A percentile compares a stretch with the other conserved stretches of the same genome.
These are phyloP conservation scores for Talaromyces sp. DNA, from an alignment of 2,329 filamentous ascomycete genomes.

Conservation along the genomic window DNA sequence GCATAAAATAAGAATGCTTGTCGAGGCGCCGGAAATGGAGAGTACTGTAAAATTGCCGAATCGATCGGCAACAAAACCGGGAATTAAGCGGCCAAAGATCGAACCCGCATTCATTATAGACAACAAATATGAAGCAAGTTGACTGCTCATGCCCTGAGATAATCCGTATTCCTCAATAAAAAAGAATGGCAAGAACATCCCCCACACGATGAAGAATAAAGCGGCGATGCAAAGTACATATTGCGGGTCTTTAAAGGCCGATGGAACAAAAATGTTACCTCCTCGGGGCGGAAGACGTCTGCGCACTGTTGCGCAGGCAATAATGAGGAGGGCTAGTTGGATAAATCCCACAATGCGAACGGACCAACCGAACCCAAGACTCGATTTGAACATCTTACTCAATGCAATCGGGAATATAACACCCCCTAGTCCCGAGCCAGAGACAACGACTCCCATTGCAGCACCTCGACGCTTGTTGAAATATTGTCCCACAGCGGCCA, in stretches of 20 bases:
- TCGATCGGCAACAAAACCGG: slow-evolving; percentile 26
- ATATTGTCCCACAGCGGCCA: slow-evolving; percentile 41
- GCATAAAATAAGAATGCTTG: slow-evolving; percentile 23
- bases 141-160: slow-evolving; percentile 15
- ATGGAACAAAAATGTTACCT: slow-evolving; percentile 14
- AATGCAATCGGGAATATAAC: slow-evolving; percentile 44
- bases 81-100: slow-evolving; percentile 27
- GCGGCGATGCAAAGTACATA: slow-evolving; percentile 16
- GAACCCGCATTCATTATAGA: slow-evolving; percentile 29
- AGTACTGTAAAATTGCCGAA: slow-evolving; percentile 25
- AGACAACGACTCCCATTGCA: slow-evolving; percentile 40
- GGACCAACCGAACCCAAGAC: slow-evolving; percentile 45
- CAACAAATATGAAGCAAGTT: slow-evolving; percentile 19
- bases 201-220: slow-evolving; percentile 19
- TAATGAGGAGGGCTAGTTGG: slow-evolving; percentile 38
- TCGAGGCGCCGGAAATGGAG: slow-evolving; percentile 15
- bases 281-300: slow-evolving; percentile 17
- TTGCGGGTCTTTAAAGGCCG: slow-evolving; percentile 15
- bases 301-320: slow-evolving; percentile 27
- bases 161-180: slow-evolving; percentile 23
- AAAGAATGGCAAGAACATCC: slow-evolving; percentile 26
- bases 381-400: slow-evolving; percentile 43
- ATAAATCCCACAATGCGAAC: slow-evolving; percentile 47
- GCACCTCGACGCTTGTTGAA: slow-evolving; percentile 42
- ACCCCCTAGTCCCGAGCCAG: slow-evolving; percentile 46